Conservation (phyloP, 768 basidiomycete genomes). For the Auriscalpium vulgare region DNA sequence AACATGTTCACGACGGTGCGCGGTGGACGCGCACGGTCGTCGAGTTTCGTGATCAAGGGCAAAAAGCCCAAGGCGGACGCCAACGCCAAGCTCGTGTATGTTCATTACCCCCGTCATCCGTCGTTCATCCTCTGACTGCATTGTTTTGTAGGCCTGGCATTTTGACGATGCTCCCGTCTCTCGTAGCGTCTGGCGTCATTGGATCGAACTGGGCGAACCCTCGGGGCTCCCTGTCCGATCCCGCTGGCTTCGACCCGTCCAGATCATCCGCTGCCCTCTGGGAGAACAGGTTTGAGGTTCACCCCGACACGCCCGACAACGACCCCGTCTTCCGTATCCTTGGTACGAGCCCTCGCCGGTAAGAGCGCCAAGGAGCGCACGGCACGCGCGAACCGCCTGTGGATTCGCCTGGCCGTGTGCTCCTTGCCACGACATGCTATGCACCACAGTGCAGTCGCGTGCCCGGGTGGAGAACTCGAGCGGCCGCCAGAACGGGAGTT, state of each 20-base stretch:
- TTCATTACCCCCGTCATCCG: conserved; percentile 19
- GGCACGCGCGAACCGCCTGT: neutral
- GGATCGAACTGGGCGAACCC: conserved; percentile 45
- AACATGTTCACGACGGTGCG: conserved; percentile 74
- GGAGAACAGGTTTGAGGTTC: conserved; percentile 81
- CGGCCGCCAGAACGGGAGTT: neutral
- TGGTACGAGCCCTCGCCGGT: neutral
- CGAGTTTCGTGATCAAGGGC: conserved; percentile 79
- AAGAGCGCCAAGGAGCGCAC: neutral
- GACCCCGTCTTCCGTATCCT: conserved; percentile 38
- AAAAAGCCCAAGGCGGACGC: conserved; percentile 49
- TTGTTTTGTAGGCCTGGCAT: conserved; percentile 47
- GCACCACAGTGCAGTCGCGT: neutral
- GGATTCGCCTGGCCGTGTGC: neutral
- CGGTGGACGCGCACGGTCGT: conserved; percentile 82
- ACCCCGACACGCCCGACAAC: conserved; percentile 72
- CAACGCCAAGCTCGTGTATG: conserved; percentile 39
- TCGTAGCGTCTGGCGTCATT: conserved; percentile 69
- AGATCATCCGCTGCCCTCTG: conserved; percentile 74
- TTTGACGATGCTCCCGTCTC: conserved; percentile 69
- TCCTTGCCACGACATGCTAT: neutral
- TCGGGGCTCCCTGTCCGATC: conserved; percentile 52
- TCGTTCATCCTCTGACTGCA: conserved; percentile 20
- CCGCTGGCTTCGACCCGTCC: conserved; percentile 69
- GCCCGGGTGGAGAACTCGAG: neutral